Evolutionary conservation across 768 basidiomycete species (phyloP), one percentile per base, ranked within the genome.

Genomic region (Pulveroboletus sp.): DNA sequence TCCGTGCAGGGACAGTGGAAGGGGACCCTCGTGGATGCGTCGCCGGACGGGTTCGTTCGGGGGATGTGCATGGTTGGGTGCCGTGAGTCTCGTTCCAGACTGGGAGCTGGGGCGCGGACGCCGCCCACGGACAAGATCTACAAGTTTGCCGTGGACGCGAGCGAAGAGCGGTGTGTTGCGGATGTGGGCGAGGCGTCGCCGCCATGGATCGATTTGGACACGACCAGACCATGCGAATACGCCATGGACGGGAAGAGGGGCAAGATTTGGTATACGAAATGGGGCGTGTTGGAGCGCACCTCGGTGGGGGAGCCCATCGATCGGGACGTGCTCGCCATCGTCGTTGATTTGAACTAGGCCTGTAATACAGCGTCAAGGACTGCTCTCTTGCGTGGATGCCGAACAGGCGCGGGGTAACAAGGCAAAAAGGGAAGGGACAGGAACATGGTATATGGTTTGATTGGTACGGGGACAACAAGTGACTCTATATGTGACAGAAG

Each of bases 61-160:
- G 57, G 57, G 0, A 3, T 51, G 1, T 57, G 54, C 7, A 34
- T 47, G 38, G 40, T 56, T 23, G 38, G 20, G 3, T 27, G 9
- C 4, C 33, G 32, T n/a, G n/a, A n/a, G 12, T 1, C 16, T 1
- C 27, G 17, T n/a, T n/a, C n/a, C n/a, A n/a, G n/a, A n/a, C n/a
- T n/a, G n/a, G n/a, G n/a, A n/a, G n/a, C n/a, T 0, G 37, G 7
- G 10, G 19, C 43, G n/a, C n/a, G n/a, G 16, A 3, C 4, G 16
- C 14, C 4, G n/a, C 6, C 32, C 44, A 19, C 20, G 46, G 14
- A 33, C 10, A 3, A 25, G n/a, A 32, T 51, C 3, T 25, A 54
- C 50, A 61, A 57, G 6, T 58, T 54, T 9, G 5, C 50, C 12
- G 31, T 63, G 24, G 60, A 63, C 5, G 61, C 61, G 12, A 54